These are phyloP conservation scores for Plasmodium ovale DNA, from an alignment of 169 alveolate species.

Conservation along the genomic window DNA sequence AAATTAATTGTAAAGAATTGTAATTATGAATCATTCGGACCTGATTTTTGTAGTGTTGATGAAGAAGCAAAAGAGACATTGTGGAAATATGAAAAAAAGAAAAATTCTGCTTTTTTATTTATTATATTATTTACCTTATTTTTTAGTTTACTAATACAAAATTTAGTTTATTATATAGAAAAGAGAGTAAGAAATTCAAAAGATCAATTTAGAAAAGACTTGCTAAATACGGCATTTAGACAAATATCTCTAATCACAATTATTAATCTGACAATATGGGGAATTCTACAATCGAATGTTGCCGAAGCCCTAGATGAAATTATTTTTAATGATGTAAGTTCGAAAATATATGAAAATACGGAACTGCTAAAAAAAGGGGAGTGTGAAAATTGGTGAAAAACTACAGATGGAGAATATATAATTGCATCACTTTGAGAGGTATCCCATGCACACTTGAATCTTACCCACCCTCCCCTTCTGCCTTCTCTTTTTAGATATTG, in stretches of 20 bases:
- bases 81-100: constrained; percentile 77
- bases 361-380: not conserved
- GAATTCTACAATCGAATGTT: constrained; percentile 86
- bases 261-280: constrained; percentile 86
- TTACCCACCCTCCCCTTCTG: not conserved
- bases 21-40: constrained; percentile 83
- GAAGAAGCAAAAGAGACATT: constrained; percentile 78
- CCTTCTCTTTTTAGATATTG: constrained; percentile 32
- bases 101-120: constrained; percentile 76
- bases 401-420: not conserved
- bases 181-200: constrained; percentile 79
- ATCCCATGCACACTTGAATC: not conserved
- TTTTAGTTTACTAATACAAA: constrained; percentile 79
- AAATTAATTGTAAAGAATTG: constrained; percentile 77
- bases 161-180: constrained; percentile 77
- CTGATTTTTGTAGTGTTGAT: constrained; percentile 80
- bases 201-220: constrained; percentile 85
- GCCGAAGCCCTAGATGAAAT: constrained; percentile 85
- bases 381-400: too few relatives aligned
- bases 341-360: not conserved
- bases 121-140: constrained; percentile 79
- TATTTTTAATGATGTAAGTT: constrained; percentile 80
- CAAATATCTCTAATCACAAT: constrained; percentile 88
- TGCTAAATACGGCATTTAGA: constrained; percentile 86
- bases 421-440: too few relatives aligned